phyloP scores from a whole-genome alignment of 495 filamentous ascomycete species.

The Rostrohypoxylon terebratum region DNA sequence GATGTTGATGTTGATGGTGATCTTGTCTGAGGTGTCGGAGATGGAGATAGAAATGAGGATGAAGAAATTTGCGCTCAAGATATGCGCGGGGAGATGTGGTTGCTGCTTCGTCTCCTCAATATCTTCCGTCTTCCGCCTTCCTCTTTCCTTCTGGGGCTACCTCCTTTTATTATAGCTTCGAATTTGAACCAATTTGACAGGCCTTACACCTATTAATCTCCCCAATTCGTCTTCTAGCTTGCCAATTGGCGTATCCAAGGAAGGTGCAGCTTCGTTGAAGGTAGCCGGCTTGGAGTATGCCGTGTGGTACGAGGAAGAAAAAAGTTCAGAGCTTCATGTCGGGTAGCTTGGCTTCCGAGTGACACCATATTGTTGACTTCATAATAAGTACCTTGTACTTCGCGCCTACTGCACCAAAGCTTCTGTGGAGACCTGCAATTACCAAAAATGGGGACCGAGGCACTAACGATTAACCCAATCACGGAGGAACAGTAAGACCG shows the following conservation, averaged over 20 bases:
- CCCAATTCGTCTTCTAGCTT: background rate
- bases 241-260: background rate
- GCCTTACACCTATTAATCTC: background rate
- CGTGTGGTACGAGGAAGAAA: constrained; percentile 30
- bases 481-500: constrained; percentile 14
- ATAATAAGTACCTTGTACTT: constrained; percentile 5
- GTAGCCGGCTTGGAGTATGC: constrained; percentile 20
- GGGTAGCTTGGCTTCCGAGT: constrained; percentile 39
- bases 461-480: background rate
- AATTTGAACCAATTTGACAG: background rate
- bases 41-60: background rate
- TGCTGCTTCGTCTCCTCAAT: background rate
- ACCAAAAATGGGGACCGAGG: background rate
- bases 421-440: constrained; percentile 32
- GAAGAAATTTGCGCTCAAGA: background rate
- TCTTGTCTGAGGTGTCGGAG: background rate
- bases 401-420: constrained; percentile 4
- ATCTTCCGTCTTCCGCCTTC: background rate
- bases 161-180: constrained; percentile 14
- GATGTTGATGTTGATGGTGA: no score
- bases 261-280: background rate
- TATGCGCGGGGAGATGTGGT: background rate
- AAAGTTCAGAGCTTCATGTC: constrained; percentile 12
- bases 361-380: constrained; percentile 37
- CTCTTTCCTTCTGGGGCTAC: background rate